Conservation (phyloP, 768 basidiomycete species). For the Rhizopogon roseolus region DNA sequence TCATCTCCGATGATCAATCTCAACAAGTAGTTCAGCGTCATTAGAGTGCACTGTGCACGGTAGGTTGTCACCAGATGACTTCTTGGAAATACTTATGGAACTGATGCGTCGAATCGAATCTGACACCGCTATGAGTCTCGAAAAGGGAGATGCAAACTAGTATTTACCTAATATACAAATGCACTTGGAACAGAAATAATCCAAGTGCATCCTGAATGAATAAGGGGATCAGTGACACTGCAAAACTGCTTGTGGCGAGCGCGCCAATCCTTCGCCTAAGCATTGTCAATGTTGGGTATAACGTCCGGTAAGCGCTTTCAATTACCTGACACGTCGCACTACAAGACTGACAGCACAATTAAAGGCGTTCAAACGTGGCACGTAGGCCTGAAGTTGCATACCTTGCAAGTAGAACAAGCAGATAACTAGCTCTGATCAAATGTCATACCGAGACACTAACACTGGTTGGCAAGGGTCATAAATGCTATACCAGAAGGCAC, state of each 20-base stretch:
- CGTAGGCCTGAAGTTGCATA: not conserved
- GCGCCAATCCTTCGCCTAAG: constrained; percentile 23
- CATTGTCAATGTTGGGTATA: not conserved
- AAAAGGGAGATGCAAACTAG: too few species aligned
- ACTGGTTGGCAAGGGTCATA: not conserved
- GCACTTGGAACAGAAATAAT: too few species aligned
- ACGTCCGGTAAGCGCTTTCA: not conserved
- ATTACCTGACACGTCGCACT: constrained; percentile 19
- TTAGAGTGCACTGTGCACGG: too few species aligned
- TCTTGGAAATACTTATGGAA: too few species aligned
- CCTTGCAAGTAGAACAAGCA: constrained; percentile 25
- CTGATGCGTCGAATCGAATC: too few species aligned
- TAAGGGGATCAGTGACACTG: not conserved
- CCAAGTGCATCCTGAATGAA: too few species aligned
- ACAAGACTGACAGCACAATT: constrained; percentile 16
- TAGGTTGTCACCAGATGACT: too few species aligned
- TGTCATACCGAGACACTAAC: constrained; percentile 20
- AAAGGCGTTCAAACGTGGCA: not conserved
- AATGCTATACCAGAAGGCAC: constrained; percentile 1
- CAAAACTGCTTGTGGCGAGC: constrained; percentile 25
- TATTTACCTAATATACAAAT: too few species aligned
- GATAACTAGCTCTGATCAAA: constrained; percentile 15
- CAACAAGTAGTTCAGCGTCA: too few species aligned
- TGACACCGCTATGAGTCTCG: too few species aligned
- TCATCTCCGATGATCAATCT: too few species aligned